Percentiles rank a stretch among this genome's conserved stretches.
Conservation (phyloP, 768 basidiomycete species). For the Auricularia cornea region DNA sequence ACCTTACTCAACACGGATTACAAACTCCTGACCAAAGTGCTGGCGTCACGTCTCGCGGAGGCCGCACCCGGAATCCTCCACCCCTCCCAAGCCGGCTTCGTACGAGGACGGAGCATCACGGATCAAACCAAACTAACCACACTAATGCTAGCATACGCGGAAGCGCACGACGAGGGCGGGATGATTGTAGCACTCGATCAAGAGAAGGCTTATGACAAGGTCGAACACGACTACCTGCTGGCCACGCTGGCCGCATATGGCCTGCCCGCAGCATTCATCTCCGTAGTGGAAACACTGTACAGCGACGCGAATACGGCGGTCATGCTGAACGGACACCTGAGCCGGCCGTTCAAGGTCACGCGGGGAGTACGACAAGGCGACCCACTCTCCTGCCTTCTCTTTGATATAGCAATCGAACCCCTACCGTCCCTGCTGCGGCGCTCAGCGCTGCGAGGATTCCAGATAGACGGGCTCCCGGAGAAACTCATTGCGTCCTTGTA, state of each 20-base stretch:
- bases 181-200: slow-evolving; percentile 11
- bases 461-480: slow-evolving; percentile 7
- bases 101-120: slow-evolving; percentile 21
- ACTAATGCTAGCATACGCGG: slow-evolving; percentile 9
- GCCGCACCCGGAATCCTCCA: slow-evolving; percentile 18
- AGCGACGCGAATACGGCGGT: slow-evolving; percentile 19
- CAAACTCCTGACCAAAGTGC: slow-evolving; percentile 21
- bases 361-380: slow-evolving; percentile 32
- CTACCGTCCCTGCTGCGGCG: slow-evolving; percentile 27
- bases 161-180: slow-evolving; percentile 9
- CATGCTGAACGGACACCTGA: slow-evolving; percentile 25
- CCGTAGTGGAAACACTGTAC: slow-evolving; percentile 23
- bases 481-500: slow-evolving; percentile 18
- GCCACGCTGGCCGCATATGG: neutral
- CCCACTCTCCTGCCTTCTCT: slow-evolving; percentile 32
- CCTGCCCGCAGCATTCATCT: slow-evolving; percentile 12
- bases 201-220: slow-evolving; percentile 15
- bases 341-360: slow-evolving; percentile 16
- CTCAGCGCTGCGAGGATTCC: slow-evolving; percentile 11
- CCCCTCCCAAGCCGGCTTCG: slow-evolving; percentile 31
- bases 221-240: slow-evolving; percentile 13
- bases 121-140: slow-evolving; percentile 25
- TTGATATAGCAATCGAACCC: slow-evolving; percentile 34
- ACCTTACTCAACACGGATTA: slow-evolving; percentile 24
- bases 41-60: slow-evolving; percentile 13